Conservation (phyloP, 2,329 filamentous ascomycete species). For the Xylariomycetidae sp. region DNA sequence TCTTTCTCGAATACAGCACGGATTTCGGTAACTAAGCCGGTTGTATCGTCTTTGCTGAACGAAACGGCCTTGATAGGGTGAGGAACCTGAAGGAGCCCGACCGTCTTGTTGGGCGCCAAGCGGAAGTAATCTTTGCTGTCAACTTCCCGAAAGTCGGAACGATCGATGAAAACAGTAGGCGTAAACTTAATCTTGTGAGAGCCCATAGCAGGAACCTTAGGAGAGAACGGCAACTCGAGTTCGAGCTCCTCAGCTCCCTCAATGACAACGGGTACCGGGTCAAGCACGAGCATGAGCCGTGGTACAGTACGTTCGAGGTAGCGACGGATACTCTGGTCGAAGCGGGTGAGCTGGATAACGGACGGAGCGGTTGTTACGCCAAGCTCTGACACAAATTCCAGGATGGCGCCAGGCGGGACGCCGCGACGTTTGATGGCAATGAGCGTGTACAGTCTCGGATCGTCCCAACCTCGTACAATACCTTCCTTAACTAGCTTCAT, state of each 20-base stretch:
- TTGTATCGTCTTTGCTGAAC: constrained; percentile 60
- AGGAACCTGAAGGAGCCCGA: constrained; percentile 68
- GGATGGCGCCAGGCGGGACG: constrained; percentile 80
- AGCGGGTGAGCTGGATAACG: constrained; percentile 74
- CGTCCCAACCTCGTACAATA: constrained; percentile 85
- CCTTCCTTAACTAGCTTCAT: constrained; percentile 71
- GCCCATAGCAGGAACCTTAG: constrained; percentile 69
- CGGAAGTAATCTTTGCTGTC: constrained; percentile 74
- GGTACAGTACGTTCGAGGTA: constrained; percentile 88
- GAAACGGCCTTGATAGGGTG: constrained; percentile 65
- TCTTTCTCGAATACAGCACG: constrained; percentile 67
- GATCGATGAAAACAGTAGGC: constrained; percentile 79
- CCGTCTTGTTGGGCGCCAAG: constrained; percentile 67
- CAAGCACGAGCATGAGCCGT: constrained; percentile 82
- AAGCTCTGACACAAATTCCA: constrained; percentile 86
- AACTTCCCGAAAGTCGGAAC: constrained; percentile 69
- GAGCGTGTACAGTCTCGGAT: constrained; percentile 83
- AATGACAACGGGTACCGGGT: constrained; percentile 78
- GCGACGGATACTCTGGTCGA: constrained; percentile 78
- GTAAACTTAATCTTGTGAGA: constrained; percentile 61
- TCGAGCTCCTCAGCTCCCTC: constrained; percentile 71
- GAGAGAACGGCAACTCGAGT: constrained; percentile 71
- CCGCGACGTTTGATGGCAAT: constrained; percentile 80
- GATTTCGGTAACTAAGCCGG: constrained; percentile 61
- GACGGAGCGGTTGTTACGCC: constrained; percentile 81